Evolutionary conservation across 2,329 filamentous ascomycete species (phyloP), one percentile per base, ranked within the genome.

Genomic region (Parastagonospora nodorum): DNA sequence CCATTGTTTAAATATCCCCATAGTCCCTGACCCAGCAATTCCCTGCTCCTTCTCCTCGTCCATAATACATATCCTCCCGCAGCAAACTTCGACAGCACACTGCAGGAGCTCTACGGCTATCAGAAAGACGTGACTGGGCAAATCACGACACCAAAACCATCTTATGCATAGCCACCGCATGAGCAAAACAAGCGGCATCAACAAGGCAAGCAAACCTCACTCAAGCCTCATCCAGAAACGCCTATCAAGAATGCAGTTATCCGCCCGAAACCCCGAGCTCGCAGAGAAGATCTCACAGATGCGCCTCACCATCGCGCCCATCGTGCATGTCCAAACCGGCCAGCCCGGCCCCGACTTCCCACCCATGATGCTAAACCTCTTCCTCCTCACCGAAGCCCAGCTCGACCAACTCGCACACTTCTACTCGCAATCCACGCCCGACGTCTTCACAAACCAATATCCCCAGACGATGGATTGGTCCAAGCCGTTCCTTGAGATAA

Each of bases 351-450:
- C 85, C 0, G 70, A 77, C 48, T 92, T 88, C 70, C 88, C 88
- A 1, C 64, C 67, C 15, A 88, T 84, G 3, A 78, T 91, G 47
- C 83, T 92, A 39, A 81, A 82, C 67, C 90, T 88, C 74, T 89
- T 87, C 81, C 84, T 91, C 29, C 81, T 92, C 32, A 91, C 87
- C 12, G 86, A 89, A 69, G 74, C 74, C 28, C 80, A 92, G 73
- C 84, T 90, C 47, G 88, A 92, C 74, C 76, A 77, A 46, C 80
- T 92, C 35, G 88, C 88, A 2, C 77, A 81, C 58, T 90, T 88
- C 74, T 92, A 91, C 77, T 86, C 89, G 75, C 88, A 92, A 75
- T 80, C 80, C 50, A 83, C 80, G 1, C 69, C n/a, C 84, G 78
- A 76, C 81, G 81, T 2, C 5, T 45, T 62, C 9, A 61, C 55